Conservation (phyloP, 768 basidiomycete genomes). For the Zangia roseola region DNA sequence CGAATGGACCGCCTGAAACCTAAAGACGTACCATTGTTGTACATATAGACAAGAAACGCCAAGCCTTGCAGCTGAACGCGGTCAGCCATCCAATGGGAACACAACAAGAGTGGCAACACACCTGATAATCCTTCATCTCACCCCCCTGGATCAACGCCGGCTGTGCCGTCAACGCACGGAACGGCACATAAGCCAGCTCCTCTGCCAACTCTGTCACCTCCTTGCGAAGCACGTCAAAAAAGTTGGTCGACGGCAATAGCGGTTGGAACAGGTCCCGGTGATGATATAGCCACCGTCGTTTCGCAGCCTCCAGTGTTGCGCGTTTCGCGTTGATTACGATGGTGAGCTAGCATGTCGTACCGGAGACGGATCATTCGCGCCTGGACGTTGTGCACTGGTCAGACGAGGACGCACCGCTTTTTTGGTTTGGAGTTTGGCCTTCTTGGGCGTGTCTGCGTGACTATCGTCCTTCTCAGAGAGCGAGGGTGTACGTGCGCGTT, state of each 20-base stretch:
- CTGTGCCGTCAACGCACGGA: conserved; percentile 43
- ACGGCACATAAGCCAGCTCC: conserved; percentile 32
- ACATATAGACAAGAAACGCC: conserved; percentile 64
- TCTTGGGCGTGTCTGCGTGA: conserved; percentile 18
- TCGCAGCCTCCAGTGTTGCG: conserved; percentile 38
- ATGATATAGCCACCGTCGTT: conserved; percentile 45
- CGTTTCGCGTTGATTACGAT: conserved; percentile 37
- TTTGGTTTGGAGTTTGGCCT: conserved; percentile 35
- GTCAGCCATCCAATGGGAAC: conserved; percentile 2
- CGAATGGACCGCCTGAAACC: not conserved
- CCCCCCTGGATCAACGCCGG: conserved; percentile 53
- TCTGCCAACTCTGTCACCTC: conserved; percentile 31
- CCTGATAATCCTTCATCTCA: conserved; percentile 73
- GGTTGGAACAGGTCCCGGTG: conserved; percentile 47
- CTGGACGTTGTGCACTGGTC: not conserved
- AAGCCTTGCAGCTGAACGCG: conserved; percentile 52
- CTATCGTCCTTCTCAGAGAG: not conserved
- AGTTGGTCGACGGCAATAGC: conserved; percentile 42
- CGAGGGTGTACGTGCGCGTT: conserved; percentile 18
- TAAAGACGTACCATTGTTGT: conserved; percentile 53
- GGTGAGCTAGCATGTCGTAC: conserved; percentile 37
- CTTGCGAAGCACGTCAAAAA: conserved; percentile 37
- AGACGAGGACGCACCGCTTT: conserved; percentile 36
- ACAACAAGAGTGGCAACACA: conserved; percentile 17
- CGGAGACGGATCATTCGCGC: not conserved